These are phyloP conservation scores for Zarea fungicola DNA, from an alignment of 2,329 filamentous ascomycete genomes.

Conservation along the genomic window DNA sequence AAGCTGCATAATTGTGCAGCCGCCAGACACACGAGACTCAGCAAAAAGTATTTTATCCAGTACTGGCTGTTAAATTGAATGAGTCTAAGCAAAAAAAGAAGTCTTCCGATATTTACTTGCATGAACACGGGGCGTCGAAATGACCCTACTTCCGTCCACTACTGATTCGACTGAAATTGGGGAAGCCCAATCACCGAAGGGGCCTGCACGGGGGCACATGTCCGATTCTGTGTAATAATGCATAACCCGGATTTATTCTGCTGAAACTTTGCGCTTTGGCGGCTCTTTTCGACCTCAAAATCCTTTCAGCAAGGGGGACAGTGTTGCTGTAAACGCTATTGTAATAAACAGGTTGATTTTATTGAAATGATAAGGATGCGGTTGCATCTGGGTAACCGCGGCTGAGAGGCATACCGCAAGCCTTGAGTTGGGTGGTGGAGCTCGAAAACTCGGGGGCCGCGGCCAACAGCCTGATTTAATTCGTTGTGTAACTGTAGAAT, in stretches of 20 bases:
- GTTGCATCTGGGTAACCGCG: background rate
- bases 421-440: background rate
- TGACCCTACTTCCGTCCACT: slow-evolving; percentile 25
- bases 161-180: slow-evolving; percentile 32
- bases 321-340: too few relatives aligned
- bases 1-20: slow-evolving; percentile 40
- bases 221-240: background rate
- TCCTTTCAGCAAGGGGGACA: too few relatives aligned
- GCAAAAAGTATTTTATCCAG: slow-evolving; percentile 32
- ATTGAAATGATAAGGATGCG: too few relatives aligned
- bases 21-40: slow-evolving; percentile 34
- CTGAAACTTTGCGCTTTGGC: too few relatives aligned
- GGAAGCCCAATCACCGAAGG: slow-evolving; percentile 36
- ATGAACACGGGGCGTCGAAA: slow-evolving; percentile 31
- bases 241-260: background rate
- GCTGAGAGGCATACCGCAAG: background rate
- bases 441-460: background rate
- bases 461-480: background rate
- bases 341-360: too few relatives aligned
- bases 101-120: slow-evolving; percentile 24
- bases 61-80: slow-evolving; percentile 17
- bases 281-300: too few relatives aligned
- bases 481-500: too few relatives aligned
- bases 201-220: slow-evolving; percentile 13
- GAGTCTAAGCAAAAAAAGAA: background rate